Conservation (phyloP, 768 basidiomycete genomes). For the Rhodotorula taiwanensis region DNA sequence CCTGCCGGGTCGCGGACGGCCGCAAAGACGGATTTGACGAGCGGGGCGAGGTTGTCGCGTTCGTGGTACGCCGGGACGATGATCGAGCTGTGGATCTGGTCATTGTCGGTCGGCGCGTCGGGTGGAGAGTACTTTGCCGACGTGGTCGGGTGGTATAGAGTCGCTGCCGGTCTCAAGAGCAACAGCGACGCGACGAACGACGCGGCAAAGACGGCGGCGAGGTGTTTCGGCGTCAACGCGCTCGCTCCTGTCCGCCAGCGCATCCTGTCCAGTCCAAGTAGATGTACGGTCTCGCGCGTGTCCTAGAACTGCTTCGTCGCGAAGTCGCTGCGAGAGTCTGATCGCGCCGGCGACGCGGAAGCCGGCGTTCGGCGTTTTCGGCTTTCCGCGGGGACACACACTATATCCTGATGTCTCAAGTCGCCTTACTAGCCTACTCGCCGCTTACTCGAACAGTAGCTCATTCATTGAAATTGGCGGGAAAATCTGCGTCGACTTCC, state of each 20-base stretch:
- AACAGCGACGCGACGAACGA: slow-evolving; percentile 20
- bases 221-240: background rate
- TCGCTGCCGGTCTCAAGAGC: slow-evolving; percentile 12
- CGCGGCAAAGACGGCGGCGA: slow-evolving; percentile 8
- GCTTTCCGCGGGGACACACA: too few relatives aligned
- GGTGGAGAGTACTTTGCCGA: slow-evolving; percentile 7
- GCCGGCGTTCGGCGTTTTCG: too few relatives aligned
- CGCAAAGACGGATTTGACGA: slow-evolving; percentile 33
- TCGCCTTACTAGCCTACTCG: too few relatives aligned
- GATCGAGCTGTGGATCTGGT: slow-evolving; percentile 32
- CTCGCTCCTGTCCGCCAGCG: background rate
- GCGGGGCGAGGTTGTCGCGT: slow-evolving; percentile 38
- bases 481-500: too few relatives aligned
- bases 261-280: background rate
- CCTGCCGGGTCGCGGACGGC: slow-evolving; percentile 18
- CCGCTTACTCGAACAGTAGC: too few relatives aligned
- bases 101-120: background rate
- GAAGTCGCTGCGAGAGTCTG: too few relatives aligned
- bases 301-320: too few relatives aligned
- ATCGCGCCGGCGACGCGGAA: too few relatives aligned
- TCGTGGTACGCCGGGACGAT: slow-evolving; percentile 41
- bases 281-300: too few relatives aligned
- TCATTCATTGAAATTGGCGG: too few relatives aligned
- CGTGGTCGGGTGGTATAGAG: slow-evolving; percentile 22
- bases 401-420: too few relatives aligned